Conservation (phyloP, 2,329 filamentous ascomycete genomes). For the Penicillium sp. region DNA sequence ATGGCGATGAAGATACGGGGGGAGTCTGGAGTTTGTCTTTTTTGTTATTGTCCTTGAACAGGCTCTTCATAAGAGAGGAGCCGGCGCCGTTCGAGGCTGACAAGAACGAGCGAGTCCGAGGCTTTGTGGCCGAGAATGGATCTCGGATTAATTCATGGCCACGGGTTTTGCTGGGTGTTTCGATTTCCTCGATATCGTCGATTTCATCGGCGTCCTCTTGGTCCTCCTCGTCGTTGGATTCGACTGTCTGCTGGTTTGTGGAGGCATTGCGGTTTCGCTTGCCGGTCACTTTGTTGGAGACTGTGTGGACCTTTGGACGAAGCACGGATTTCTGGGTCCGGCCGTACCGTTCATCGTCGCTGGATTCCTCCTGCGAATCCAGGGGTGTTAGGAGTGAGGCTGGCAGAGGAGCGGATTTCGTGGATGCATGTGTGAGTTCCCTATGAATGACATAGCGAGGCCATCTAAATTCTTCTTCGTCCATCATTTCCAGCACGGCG, state of each 20-base stretch:
- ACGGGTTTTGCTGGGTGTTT: conserved; percentile 26
- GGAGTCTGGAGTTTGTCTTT: conserved; percentile 8
- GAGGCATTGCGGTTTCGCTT: conserved; percentile 41
- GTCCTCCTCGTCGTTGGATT: conserved; percentile 33
- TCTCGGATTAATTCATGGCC: conserved; percentile 27
- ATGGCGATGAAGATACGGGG: neutral
- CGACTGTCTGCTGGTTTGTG: conserved; percentile 20
- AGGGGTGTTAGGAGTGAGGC: conserved; percentile 37
- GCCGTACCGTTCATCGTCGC: conserved; percentile 34
- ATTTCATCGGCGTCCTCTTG: conserved; percentile 16
- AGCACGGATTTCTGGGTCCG: conserved; percentile 46
- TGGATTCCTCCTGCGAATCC: conserved; percentile 36
- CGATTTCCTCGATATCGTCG: conserved; percentile 22
- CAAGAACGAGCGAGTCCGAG: conserved; percentile 15
- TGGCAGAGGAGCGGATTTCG: conserved; percentile 29
- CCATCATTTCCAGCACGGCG: conserved; percentile 37
- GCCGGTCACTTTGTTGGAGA: conserved; percentile 43
- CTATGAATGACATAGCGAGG: conserved; percentile 44
- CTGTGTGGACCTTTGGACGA: conserved; percentile 42
- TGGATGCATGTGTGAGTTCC: conserved; percentile 38
- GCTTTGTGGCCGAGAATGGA: conserved; percentile 20
- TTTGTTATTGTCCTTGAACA: conserved; percentile 16
- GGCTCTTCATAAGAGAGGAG: conserved; percentile 21
- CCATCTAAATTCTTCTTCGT: conserved; percentile 44
- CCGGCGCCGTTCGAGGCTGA: conserved; percentile 12